Evolutionary conservation across 2,329 filamentous ascomycete species (phyloP).

Genomic region (Corinectria fuckeliana): DNA sequence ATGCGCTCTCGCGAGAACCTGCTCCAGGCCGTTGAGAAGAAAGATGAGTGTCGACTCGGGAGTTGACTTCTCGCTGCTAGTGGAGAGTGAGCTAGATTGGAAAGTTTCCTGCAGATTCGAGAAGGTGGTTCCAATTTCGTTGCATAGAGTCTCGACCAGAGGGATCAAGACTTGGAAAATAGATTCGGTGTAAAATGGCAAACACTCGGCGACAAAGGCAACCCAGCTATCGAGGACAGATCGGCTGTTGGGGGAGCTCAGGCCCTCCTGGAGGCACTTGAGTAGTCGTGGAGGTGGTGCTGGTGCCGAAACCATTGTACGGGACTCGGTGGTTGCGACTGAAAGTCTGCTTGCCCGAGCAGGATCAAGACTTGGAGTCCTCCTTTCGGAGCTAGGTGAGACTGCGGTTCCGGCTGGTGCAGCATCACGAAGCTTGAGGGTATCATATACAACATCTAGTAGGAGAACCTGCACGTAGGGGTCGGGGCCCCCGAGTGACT

Average conservation of each 20-base stretch:
- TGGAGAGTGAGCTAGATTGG: constrained; percentile 38
- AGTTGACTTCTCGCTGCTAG: constrained; percentile 34
- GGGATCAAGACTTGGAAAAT: constrained; percentile 93
- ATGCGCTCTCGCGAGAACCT: constrained; percentile 86
- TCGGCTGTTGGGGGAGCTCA: constrained; percentile 76
- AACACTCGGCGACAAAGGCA: constrained; percentile 78
- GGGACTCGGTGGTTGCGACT: constrained; percentile 42
- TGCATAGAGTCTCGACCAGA: constrained; percentile 87
- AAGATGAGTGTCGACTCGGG: constrained; percentile 80
- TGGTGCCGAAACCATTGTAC: constrained; percentile 18
- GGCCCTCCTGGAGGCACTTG: constrained; percentile 82
- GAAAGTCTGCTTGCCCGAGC: constrained; percentile 49
- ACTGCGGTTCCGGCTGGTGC: constrained; percentile 48
- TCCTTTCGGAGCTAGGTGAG: constrained; percentile 57
- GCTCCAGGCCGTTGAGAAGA: constrained; percentile 92
- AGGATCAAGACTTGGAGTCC: constrained; percentile 50
- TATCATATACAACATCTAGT: constrained; percentile 77
- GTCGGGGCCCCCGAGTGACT: constrained; percentile 66
- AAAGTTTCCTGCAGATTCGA: constrained; percentile 72
- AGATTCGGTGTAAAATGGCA: constrained; percentile 82
- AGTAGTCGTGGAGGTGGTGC: constrained; percentile 74
- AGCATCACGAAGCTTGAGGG: constrained; percentile 69
- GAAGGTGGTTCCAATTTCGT: constrained; percentile 77
- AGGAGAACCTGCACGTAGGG: constrained; percentile 78
- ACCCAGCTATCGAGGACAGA: constrained; percentile 92